These are phyloP conservation scores for Esteya vermicola DNA, from an alignment of 2,329 filamentous ascomycete genomes.

Conservation along the genomic window DNA sequence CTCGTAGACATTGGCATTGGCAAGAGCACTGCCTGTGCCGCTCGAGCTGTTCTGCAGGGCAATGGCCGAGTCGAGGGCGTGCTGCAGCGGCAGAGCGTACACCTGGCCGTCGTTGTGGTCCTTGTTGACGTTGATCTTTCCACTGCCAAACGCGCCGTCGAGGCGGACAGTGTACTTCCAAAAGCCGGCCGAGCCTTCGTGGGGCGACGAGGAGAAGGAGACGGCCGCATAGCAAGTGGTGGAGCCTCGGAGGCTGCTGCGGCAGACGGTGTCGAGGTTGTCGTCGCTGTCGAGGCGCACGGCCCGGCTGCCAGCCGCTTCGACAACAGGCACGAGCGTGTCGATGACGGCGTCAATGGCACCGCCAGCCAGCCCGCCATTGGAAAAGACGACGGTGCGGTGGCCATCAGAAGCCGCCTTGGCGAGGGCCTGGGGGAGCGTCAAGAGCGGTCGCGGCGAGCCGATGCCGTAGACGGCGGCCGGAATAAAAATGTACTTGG, in stretches of 20 bases:
- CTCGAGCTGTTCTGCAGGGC: conserved; percentile 31
- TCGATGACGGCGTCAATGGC: conserved; percentile 60
- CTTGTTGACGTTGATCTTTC: conserved; percentile 48
- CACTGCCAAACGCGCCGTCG: conserved; percentile 55
- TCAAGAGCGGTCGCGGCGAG: conserved; percentile 41
- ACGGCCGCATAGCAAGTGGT: conserved; percentile 60
- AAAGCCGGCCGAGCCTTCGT: conserved; percentile 46
- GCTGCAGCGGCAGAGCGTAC: conserved; percentile 63
- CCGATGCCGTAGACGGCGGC: conserved; percentile 65
- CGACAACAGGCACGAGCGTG: conserved; percentile 42
- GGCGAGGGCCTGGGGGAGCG: conserved; percentile 48
- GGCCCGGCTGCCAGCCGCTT: conserved; percentile 33
- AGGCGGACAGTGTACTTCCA: conserved; percentile 84
- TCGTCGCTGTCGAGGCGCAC: conserved; percentile 13
- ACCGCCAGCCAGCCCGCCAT: conserved; percentile 55
- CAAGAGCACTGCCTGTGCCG: conserved; percentile 12
- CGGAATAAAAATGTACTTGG: conserved; percentile 71
- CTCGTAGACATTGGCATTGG: conserved; percentile 29
- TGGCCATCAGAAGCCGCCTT: conserved; percentile 40
- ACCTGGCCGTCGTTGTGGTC: conserved; percentile 60
- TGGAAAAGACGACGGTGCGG: conserved; percentile 62
- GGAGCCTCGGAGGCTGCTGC: conserved; percentile 44
- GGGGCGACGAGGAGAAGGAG: conserved; percentile 60
- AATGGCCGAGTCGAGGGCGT: conserved; percentile 63
- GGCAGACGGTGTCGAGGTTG: conserved; percentile 33